These are phyloP conservation scores for Yamadazyma endophytica DNA, from an alignment of 805 yeast genomes.

Conservation along the genomic window DNA sequence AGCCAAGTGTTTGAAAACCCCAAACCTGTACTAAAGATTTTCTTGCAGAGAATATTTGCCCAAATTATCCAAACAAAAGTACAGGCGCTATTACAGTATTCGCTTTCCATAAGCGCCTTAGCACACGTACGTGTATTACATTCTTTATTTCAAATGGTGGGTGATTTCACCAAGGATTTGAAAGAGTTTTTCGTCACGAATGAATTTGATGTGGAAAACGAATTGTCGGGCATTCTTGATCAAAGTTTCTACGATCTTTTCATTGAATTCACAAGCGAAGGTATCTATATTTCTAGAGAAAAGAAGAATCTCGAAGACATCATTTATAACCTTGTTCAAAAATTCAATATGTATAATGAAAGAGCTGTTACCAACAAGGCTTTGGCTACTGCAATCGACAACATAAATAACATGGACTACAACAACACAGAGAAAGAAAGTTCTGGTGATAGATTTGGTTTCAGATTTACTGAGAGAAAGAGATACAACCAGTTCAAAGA, in stretches of 20 bases:
- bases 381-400: constrained; percentile 29
- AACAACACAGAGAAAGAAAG: constrained; percentile 7
- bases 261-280: constrained; percentile 60
- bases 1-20: constrained; percentile 71
- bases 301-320: constrained; percentile 60
- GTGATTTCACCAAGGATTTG: constrained; percentile 59
- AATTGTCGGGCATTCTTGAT: constrained; percentile 52
- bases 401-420: constrained; percentile 26
- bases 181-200: constrained; percentile 53
- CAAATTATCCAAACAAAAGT: constrained; percentile 61
- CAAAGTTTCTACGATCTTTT: constrained; percentile 72
- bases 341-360: constrained; percentile 39
- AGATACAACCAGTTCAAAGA: constrained; percentile 50
- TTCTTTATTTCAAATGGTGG: constrained; percentile 55
- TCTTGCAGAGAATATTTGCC: constrained; percentile 72
- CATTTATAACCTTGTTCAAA: constrained; percentile 41
- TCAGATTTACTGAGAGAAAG: constrained; percentile 35
- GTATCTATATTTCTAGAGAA: constrained; percentile 67
- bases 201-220: constrained; percentile 45
- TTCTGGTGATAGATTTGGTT: constrained; percentile 23
- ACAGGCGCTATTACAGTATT: constrained; percentile 54
- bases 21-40: constrained; percentile 60
- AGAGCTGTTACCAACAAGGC: constrained; percentile 30
- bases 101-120: constrained; percentile 59
- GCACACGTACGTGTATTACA: constrained; percentile 77